Percentiles rank a stretch among this genome's conserved stretches.
phyloP scores from a whole-genome alignment of 176 grass and related monocot species.

The Saccharum spontaneum region DNA sequence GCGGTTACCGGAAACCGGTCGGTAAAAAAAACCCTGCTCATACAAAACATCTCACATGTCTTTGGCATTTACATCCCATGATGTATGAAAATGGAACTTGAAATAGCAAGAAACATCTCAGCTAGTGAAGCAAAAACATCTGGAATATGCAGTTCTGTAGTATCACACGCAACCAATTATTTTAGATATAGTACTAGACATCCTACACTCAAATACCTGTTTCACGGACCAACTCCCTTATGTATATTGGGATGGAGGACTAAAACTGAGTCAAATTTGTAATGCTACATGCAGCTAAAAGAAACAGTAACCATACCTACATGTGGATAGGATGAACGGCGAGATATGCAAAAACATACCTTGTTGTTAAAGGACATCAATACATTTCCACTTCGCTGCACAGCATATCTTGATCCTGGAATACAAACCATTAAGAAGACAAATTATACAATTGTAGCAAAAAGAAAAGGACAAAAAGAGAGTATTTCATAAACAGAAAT shows the following conservation, averaged over 20 bases:
- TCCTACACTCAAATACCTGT: not conserved
- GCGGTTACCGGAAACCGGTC: no score
- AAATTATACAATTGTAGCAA: constrained; percentile 18
- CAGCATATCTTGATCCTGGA: constrained; percentile 91
- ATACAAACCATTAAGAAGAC: not conserved
- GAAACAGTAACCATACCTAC: not conserved
- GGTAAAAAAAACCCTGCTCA: no score
- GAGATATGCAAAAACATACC: constrained; percentile 38
- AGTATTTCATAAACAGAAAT: not conserved
- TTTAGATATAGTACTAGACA: not conserved
- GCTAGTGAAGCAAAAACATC: not conserved
- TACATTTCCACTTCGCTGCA: constrained; percentile 85
- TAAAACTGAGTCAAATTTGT: not conserved
- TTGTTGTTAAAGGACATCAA: constrained; percentile 98
- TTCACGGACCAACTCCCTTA: not conserved
- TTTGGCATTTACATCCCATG: not conserved
- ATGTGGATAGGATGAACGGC: not conserved
- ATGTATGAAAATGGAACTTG: not conserved
- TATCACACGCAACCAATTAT: not conserved
- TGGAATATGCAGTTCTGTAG: not conserved
- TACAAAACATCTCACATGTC: not conserved
- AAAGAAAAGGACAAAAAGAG: not conserved
- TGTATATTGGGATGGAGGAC: not conserved
- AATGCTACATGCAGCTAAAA: not conserved
- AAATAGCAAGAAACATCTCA: not conserved